These are phyloP conservation scores for Arthrinium phaeospermum DNA, from an alignment of 2,329 filamentous ascomycete species.

Conservation along the genomic window DNA sequence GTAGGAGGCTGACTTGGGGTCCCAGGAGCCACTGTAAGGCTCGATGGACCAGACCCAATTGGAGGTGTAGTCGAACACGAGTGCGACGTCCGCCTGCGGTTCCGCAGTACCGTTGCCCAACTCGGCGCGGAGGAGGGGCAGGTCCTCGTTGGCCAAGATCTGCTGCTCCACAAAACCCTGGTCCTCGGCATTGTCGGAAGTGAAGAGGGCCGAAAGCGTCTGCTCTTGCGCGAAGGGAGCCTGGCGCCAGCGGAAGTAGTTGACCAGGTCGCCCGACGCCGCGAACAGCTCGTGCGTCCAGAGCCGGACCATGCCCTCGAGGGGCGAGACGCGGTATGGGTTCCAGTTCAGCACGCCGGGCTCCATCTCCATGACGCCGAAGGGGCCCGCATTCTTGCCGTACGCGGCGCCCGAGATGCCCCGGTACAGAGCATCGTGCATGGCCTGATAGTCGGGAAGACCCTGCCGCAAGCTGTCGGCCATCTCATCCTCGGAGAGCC, in stretches of 20 bases:
- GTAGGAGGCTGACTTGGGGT: constrained; percentile 27
- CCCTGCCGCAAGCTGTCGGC: constrained; percentile 29
- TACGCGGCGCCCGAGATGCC: constrained; percentile 31
- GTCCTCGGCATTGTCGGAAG: constrained; percentile 28
- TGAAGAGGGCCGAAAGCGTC: constrained; percentile 30
- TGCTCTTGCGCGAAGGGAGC: constrained; percentile 33
- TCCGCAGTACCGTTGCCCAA: constrained; percentile 19
- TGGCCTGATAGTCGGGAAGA: constrained; percentile 30
- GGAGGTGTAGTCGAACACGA: constrained; percentile 32
- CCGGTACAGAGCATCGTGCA: constrained; percentile 31
- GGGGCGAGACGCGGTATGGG: constrained; percentile 29
- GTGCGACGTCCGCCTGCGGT: constrained; percentile 28
- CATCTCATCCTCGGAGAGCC: constrained; percentile 28
- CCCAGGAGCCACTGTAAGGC: constrained; percentile 32
- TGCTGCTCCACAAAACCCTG: constrained; percentile 28
- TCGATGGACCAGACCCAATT: constrained; percentile 31
- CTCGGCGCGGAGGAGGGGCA: constrained; percentile 25
- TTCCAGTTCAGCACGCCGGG: constrained; percentile 34
- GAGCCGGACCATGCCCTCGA: constrained; percentile 31
- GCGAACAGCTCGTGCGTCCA: constrained; percentile 33
- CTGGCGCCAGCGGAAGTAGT: constrained; percentile 34
- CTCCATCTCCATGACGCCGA: constrained; percentile 34
- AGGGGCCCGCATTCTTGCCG: constrained; percentile 26
- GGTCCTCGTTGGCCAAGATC: constrained; percentile 26
- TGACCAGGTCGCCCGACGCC: constrained; percentile 28